phyloP scores from a whole-genome alignment of 768 basidiomycete genomes.

The Boletus edulis region DNA sequence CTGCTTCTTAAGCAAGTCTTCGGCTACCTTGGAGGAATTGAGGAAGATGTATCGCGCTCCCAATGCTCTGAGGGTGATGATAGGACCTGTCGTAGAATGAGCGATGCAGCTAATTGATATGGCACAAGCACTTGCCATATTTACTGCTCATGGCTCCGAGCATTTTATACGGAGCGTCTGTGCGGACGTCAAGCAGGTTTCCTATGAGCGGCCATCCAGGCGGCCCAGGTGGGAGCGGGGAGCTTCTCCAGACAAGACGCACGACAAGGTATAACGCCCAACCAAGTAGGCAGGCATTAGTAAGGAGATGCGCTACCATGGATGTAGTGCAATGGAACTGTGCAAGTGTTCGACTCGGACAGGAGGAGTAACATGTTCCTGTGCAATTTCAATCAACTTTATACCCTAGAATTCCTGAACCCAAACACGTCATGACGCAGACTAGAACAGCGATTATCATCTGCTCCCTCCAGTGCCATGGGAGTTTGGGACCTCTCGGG shows the following conservation, averaged over 20 bases:
- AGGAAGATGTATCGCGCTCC: slow-evolving; percentile 48
- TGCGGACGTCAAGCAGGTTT: slow-evolving; percentile 56
- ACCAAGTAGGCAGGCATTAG: too few species aligned
- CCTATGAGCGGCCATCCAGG: slow-evolving; percentile 42
- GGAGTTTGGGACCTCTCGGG: too few species aligned
- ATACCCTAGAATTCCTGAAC: too few species aligned
- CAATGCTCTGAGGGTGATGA: slow-evolving; percentile 26
- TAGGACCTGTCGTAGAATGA: slow-evolving; percentile 13
- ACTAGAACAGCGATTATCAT: too few species aligned
- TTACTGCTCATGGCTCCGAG: slow-evolving; percentile 38
- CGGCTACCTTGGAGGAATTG: slow-evolving; percentile 39
- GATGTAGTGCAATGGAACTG: too few species aligned
- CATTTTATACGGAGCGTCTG: slow-evolving; percentile 46
- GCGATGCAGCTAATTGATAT: neutral
- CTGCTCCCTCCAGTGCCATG: too few species aligned
- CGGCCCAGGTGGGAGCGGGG: slow-evolving; percentile 10
- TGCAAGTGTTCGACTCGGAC: too few species aligned
- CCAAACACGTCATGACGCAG: too few species aligned
- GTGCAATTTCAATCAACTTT: too few species aligned
- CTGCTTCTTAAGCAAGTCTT: slow-evolving; percentile 11
- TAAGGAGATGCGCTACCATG: too few species aligned
- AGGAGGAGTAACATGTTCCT: too few species aligned
- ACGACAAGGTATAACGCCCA: too few species aligned
- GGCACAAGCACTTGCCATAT: slow-evolving; percentile 40
- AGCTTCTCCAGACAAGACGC: neutral